These are phyloP conservation scores for Aphanomyces cochlioides DNA, from an alignment of 352 stramenopile species.

Conservation along the genomic window DNA sequence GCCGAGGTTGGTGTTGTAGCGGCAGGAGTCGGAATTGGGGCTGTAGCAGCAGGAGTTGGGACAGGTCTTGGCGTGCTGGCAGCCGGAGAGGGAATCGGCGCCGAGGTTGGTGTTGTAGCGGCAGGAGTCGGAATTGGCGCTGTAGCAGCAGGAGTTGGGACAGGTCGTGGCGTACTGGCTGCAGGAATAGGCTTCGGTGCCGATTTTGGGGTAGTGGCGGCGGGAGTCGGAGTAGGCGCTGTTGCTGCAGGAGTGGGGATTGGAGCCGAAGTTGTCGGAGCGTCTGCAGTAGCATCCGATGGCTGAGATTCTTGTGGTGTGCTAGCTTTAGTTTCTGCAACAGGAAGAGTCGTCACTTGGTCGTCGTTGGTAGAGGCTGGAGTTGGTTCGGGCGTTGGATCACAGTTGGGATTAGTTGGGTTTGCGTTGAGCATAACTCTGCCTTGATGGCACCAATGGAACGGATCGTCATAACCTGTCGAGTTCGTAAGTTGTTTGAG, in stretches of 20 bases:
- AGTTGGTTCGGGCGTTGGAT: neutral
- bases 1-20: no score
- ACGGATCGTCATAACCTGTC: neutral
- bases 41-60: neutral
- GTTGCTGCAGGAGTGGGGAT: neutral
- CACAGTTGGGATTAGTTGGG: neutral
- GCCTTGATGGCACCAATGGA: neutral
- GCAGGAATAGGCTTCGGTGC: no score
- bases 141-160: neutral
- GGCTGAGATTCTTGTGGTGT: no score
- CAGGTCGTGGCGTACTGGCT: no score
- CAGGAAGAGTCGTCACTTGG: no score
- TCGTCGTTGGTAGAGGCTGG: no score
- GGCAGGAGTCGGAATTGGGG: neutral
- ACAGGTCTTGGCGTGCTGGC: neutral
- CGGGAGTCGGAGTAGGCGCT: neutral
- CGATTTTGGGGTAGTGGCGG: neutral
- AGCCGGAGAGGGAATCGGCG: neutral
- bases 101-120: no score
- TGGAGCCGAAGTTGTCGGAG: neutral
- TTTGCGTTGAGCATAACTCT: neutral
- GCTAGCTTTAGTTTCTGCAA: no score
- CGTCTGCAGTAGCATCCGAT: neutral
- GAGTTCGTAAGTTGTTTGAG: neutral
- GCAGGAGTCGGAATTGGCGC: no score